Percentiles rank a stretch among this genome's conserved stretches.
phyloP scores from a whole-genome alignment of 2,329 filamentous ascomycete genomes.

The Penicillium olsonii region DNA sequence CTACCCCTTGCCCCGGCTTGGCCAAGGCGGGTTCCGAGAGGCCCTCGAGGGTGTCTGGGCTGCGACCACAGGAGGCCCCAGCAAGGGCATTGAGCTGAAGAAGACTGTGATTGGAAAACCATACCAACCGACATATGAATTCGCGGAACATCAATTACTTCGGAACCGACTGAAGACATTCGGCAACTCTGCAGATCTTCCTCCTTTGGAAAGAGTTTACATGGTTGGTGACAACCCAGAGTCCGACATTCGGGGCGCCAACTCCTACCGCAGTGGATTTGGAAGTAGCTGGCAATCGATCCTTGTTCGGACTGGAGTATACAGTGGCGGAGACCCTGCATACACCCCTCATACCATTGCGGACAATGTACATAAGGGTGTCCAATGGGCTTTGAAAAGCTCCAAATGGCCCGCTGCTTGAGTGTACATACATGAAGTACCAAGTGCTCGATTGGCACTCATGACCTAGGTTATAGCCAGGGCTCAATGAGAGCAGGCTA shows the following conservation, averaged over 20 bases:
- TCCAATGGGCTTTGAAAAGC: slow-evolving; percentile 71
- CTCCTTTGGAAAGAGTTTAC: slow-evolving; percentile 72
- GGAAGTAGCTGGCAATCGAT: slow-evolving; percentile 77
- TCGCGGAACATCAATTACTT: slow-evolving; percentile 73
- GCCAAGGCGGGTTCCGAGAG: slow-evolving; percentile 86
- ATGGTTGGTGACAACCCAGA: slow-evolving; percentile 93
- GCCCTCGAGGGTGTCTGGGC: slow-evolving; percentile 79
- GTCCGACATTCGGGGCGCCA: slow-evolving; percentile 87
- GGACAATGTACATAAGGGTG: slow-evolving; percentile 73
- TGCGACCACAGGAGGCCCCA: slow-evolving; percentile 63
- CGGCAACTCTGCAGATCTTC: slow-evolving; percentile 29
- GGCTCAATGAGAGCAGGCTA: not conserved
- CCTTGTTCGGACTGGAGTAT: slow-evolving; percentile 80
- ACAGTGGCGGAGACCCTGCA: slow-evolving; percentile 58
- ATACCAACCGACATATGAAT: slow-evolving; percentile 73
- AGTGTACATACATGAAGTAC: too few relatives aligned
- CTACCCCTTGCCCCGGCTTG: slow-evolving; percentile 82
- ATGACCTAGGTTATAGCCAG: not conserved
- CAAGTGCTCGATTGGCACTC: not conserved
- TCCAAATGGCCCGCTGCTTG: slow-evolving; percentile 39
- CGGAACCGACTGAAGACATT: slow-evolving; percentile 58
- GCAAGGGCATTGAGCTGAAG: slow-evolving; percentile 57
- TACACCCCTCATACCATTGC: slow-evolving; percentile 66
- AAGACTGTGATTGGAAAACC: slow-evolving; percentile 83
- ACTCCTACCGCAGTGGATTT: slow-evolving; percentile 66